Percentiles rank a stretch among this genome's conserved stretches.
Evolutionary conservation across 225 moss, liverwort and hornwort genomes (phyloP).

Genomic region (Takakia lepidozioides): DNA sequence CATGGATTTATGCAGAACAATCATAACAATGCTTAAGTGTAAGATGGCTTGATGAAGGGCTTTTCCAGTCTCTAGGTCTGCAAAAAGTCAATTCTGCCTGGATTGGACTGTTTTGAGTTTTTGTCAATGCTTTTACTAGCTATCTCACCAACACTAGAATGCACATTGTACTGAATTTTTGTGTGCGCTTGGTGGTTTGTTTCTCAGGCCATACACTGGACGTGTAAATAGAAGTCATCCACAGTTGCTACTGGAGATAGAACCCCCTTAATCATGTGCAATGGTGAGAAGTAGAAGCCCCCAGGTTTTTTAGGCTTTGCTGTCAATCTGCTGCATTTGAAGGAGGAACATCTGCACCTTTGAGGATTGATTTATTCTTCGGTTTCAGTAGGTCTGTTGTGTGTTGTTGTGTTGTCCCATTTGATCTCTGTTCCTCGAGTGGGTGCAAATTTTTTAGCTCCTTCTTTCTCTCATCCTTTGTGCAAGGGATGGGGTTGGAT

Average conservation of each 20-base stretch:
- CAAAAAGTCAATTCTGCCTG: not conserved
- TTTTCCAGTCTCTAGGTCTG: not conserved
- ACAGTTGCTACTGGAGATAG: constrained; percentile 30
- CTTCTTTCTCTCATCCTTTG: no score
- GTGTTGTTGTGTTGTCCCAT: no score
- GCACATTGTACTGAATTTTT: not conserved
- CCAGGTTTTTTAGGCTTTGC: constrained; percentile 59
- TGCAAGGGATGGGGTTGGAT: no score
- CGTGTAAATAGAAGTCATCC: constrained; percentile 26
- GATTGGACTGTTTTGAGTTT: not conserved
- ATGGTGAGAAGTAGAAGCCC: constrained; percentile 9
- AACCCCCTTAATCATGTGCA: constrained; percentile 9
- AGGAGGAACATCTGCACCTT: constrained; percentile 13
- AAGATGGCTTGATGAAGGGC: not conserved
- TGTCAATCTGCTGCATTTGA: constrained; percentile 49
- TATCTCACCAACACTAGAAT: no score
- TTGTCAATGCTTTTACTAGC: not conserved
- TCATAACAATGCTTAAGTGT: no score
- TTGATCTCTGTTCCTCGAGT: no score
- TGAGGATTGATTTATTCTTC: no score
- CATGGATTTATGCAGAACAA: no score
- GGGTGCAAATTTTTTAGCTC: no score
- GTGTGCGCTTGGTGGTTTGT: not conserved
- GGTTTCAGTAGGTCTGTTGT: no score
- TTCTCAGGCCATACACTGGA: constrained; percentile 12